phyloP scores from a whole-genome alignment of 2,329 filamentous ascomycete genomes.

The Ascochyta fabae region DNA sequence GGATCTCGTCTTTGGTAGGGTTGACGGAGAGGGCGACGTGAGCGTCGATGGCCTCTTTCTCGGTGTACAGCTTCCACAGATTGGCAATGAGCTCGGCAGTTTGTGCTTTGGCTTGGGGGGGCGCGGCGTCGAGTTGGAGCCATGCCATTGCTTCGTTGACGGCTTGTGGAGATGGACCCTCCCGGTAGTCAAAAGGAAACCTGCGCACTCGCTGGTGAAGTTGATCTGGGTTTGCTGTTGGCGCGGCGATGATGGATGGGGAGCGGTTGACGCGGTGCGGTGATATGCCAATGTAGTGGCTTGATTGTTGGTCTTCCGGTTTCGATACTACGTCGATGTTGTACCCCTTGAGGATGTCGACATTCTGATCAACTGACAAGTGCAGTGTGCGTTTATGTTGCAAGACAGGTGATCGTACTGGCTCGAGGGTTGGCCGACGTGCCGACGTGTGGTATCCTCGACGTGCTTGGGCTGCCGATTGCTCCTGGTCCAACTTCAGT shows the following conservation, averaged over 20 bases:
- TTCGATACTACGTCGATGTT: constrained; percentile 56
- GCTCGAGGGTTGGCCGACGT: constrained; percentile 20
- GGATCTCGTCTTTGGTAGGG: constrained; percentile 49
- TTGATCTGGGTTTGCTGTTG: constrained; percentile 54
- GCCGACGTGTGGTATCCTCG: constrained; percentile 55
- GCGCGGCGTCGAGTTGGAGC: constrained; percentile 59
- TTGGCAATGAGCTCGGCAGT: constrained; percentile 59
- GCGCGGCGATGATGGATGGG: constrained; percentile 69
- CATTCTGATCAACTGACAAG: constrained; percentile 60
- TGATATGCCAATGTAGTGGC: constrained; percentile 66
- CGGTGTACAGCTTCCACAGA: constrained; percentile 65
- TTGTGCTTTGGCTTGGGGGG: constrained; percentile 52
- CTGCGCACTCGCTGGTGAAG: constrained; percentile 55
- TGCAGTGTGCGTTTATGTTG: constrained; percentile 61
- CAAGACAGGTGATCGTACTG: constrained; percentile 1
- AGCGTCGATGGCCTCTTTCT: constrained; percentile 70
- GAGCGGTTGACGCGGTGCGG: constrained; percentile 68
- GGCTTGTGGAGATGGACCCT: constrained; percentile 48
- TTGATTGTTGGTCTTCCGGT: constrained; percentile 37
- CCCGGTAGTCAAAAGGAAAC: constrained; percentile 68
- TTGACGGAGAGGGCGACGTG: constrained; percentile 57
- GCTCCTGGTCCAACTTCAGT: constrained; percentile 32
- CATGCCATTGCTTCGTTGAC: constrained; percentile 57
- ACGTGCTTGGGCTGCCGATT: constrained; percentile 47
- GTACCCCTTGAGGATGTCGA: constrained; percentile 62